A percentile compares a stretch with the other conserved stretches of the same genome.
phyloP scores from a whole-genome alignment of 306 rosid genomes.

The Sphenostylis stenocarpa region DNA sequence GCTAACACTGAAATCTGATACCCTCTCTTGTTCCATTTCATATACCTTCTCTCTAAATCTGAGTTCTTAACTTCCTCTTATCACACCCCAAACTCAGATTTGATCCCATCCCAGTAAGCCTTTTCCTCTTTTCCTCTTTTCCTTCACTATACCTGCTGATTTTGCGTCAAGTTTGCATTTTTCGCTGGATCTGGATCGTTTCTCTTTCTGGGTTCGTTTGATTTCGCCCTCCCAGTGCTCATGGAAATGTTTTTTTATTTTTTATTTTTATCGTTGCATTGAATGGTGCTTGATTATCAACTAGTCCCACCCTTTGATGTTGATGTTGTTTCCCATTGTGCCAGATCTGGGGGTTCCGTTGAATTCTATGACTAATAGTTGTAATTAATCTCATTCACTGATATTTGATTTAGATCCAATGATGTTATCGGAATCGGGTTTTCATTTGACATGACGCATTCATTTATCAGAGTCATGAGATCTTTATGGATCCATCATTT shows the following conservation, averaged over 20 bases:
- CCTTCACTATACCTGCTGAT: not conserved
- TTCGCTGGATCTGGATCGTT: slow-evolving; percentile 26
- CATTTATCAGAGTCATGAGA: not conserved
- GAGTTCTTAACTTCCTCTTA: slow-evolving; percentile 18
- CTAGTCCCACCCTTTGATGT: not conserved
- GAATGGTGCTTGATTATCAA: not conserved
- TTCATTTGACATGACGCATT: not conserved
- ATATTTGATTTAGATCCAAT: slow-evolving; percentile 4
- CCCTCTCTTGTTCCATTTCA: not conserved
- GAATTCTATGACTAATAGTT: not conserved
- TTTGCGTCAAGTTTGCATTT: slow-evolving; percentile 5
- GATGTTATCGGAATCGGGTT: not conserved
- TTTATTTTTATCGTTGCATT: not conserved
- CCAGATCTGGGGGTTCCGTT: slow-evolving; percentile 23
- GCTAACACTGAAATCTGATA: slow-evolving; percentile 33
- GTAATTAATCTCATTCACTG: not conserved
- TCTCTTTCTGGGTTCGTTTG: slow-evolving; percentile 29
- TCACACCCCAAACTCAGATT: slow-evolving; percentile 22
- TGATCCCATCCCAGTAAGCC: slow-evolving; percentile 34
- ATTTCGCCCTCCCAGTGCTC: slow-evolving; percentile 9
- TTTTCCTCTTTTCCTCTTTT: not conserved
- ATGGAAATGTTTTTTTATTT: not conserved
- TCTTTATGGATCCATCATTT: slow-evolving; percentile 42
- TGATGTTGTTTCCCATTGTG: not conserved
- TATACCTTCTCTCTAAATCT: slow-evolving; percentile 24